These are phyloP conservation scores for Penicillium paneum DNA, from an alignment of 2,329 filamentous ascomycete genomes.

Conservation along the genomic window DNA sequence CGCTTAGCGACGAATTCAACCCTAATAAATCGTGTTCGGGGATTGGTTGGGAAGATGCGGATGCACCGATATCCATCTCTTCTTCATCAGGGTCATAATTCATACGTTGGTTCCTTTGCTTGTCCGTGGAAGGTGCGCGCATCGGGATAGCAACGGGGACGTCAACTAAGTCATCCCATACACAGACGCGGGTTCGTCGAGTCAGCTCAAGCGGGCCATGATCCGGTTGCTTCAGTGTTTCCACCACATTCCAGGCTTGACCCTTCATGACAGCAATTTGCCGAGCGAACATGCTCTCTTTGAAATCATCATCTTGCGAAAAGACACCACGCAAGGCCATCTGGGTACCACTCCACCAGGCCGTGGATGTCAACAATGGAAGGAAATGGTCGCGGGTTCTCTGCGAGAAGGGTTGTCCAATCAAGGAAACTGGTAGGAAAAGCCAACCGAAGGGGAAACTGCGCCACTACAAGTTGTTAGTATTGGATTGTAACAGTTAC, in stretches of 20 bases:
- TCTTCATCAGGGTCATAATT: constrained; percentile 63
- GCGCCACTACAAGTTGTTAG: constrained; percentile 53
- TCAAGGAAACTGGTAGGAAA: constrained; percentile 92
- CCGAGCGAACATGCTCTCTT: constrained; percentile 97
- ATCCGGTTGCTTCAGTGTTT: constrained; percentile 87
- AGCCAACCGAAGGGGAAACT: constrained; percentile 99
- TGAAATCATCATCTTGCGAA: constrained; percentile 88
- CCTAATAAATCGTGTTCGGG: constrained; percentile 66
- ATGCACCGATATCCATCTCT: constrained; percentile 85
- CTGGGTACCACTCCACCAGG: constrained; percentile 97
- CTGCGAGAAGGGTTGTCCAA: constrained; percentile 92
- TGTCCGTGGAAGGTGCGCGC: constrained; percentile 78
- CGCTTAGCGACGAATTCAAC: constrained; percentile 53
- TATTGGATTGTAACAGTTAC: constrained; percentile 28
- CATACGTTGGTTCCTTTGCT: constrained; percentile 62
- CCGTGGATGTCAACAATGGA: constrained; percentile 87
- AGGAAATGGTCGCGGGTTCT: constrained; percentile 92
- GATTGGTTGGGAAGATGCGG: constrained; percentile 54
- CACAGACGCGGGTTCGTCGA: constrained; percentile 82
- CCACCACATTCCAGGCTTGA: constrained; percentile 98
- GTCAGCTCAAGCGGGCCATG: constrained; percentile 94
- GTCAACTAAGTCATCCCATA: constrained; percentile 97
- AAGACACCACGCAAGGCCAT: constrained; percentile 82
- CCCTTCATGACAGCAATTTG: constrained; percentile 99
- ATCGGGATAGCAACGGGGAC: constrained; percentile 92